phyloP scores from a whole-genome alignment of 768 basidiomycete genomes.

The Glaciozyma antarctica region DNA sequence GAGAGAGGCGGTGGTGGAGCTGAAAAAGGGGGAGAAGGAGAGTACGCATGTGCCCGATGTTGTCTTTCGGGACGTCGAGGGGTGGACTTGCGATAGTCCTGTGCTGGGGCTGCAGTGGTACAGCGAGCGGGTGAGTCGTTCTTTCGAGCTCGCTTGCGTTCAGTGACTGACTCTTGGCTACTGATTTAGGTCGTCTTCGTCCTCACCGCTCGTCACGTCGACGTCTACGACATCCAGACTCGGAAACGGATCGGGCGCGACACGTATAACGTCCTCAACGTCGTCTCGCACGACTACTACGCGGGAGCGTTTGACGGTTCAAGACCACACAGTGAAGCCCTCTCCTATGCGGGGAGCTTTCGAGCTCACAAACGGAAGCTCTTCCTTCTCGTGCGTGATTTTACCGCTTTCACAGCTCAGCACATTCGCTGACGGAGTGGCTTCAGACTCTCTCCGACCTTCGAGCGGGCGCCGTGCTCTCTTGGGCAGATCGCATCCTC shows the following conservation, averaged over 20 bases:
- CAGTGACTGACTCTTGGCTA: slow-evolving; percentile 56
- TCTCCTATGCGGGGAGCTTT: slow-evolving; percentile 52
- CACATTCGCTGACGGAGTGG: not conserved
- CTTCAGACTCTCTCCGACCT: slow-evolving; percentile 47
- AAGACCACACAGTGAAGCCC: not conserved
- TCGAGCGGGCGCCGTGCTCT: slow-evolving; percentile 71
- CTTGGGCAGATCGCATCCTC: slow-evolving; percentile 91
- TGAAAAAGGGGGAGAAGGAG: slow-evolving; percentile 28
- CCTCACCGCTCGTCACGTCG: slow-evolving; percentile 49
- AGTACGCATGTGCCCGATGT: slow-evolving; percentile 45
- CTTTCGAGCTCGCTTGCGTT: not conserved
- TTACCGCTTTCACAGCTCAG: not conserved
- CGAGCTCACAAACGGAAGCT: slow-evolving; percentile 80
- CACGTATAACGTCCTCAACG: slow-evolving; percentile 49
- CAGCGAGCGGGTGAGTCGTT: slow-evolving; percentile 64
- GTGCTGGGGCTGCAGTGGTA: slow-evolving; percentile 75
- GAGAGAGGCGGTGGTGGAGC: slow-evolving; percentile 39
- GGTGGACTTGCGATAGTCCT: slow-evolving; percentile 46
- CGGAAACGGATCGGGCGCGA: slow-evolving; percentile 56
- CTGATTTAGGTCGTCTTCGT: slow-evolving; percentile 32
- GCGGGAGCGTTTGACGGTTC: slow-evolving; percentile 11
- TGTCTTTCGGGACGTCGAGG: slow-evolving; percentile 43
- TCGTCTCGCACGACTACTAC: slow-evolving; percentile 37
- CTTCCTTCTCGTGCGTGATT: slow-evolving; percentile 65
- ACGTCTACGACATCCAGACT: slow-evolving; percentile 59